A percentile compares a stretch with the other conserved stretches of the same genome.
Conservation (phyloP, 371 early-diverging fungal species). For the Lichtheimia hyalospora region DNA sequence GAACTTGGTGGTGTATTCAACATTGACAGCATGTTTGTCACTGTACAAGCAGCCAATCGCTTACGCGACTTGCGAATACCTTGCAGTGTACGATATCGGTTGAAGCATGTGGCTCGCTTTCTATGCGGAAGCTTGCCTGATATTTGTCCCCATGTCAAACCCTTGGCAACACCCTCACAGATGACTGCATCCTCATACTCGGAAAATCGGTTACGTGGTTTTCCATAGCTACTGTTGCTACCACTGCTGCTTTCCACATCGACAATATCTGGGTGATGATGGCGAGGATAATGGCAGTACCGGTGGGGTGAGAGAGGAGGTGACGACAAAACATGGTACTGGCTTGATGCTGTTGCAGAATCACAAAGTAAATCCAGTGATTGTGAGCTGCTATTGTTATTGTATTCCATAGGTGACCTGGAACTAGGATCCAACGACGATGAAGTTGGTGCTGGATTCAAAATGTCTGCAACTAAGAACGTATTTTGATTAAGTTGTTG, state of each 20-base stretch:
- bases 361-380: no score
- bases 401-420: no score
- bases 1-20: conserved; percentile 11
- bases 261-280: neutral
- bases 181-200: conserved; percentile 45
- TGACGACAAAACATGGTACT: neutral
- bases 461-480: conserved; percentile 9
- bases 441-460: conserved; percentile 9
- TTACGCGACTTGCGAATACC: conserved; percentile 51
- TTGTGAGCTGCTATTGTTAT: no score
- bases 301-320: neutral
- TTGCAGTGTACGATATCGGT: conserved; percentile 45
- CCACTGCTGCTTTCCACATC: neutral
- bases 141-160: conserved; percentile 50
- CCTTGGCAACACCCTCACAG: conserved; percentile 43
- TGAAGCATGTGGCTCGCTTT: conserved; percentile 52
- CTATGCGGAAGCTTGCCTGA: conserved; percentile 41
- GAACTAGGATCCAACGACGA: no score
- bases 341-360: no score
- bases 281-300: neutral
- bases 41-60: conserved; percentile 1
- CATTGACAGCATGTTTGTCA: conserved; percentile 1
- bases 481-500: no score
- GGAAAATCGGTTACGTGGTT: conserved; percentile 48
- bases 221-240: conserved; percentile 14